Evolutionary conservation across 352 stramenopile genomes (phyloP).

Genomic region (Saprolegnia diclina): DNA sequence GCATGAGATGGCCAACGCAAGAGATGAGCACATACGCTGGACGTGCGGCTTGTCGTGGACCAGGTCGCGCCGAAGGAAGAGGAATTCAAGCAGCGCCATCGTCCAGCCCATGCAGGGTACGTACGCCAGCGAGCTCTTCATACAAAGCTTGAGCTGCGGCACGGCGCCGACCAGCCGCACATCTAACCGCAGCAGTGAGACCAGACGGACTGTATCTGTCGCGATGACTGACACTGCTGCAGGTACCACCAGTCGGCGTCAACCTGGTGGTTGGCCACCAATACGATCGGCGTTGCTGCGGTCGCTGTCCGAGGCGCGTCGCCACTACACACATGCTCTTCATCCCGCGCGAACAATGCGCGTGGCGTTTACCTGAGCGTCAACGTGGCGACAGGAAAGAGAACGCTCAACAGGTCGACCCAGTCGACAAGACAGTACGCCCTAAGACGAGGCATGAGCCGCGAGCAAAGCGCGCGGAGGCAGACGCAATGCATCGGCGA

Average conservation of each 20-base stretch:
- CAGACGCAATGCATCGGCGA: background rate
- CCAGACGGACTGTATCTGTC: too few relatives aligned
- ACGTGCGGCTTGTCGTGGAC: background rate
- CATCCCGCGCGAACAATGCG: too few relatives aligned
- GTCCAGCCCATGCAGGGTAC: conserved; percentile 33
- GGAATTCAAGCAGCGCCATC: conserved; percentile 36
- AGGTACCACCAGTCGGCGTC: conserved; percentile 55
- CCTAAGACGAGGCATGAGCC: background rate
- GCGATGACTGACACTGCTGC: conserved; percentile 22
- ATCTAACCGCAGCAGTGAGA: background rate
- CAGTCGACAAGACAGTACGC: background rate
- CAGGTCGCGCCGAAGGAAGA: conserved; percentile 40
- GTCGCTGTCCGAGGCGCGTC: conserved; percentile 36
- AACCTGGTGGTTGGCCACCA: conserved; percentile 45
- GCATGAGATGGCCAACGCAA: too few relatives aligned
- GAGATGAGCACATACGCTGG: background rate
- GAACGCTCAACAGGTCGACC: background rate
- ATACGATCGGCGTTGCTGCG: conserved; percentile 36
- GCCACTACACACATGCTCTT: conserved; percentile 34
- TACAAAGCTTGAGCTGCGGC: conserved; percentile 34
- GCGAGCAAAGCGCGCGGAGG: background rate
- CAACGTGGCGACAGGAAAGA: background rate
- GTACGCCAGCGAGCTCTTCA: conserved; percentile 32
- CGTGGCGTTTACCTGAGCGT: background rate
- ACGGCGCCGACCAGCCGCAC: conserved; percentile 18